A percentile compares a stretch with the other conserved stretches of the same genome.
These are phyloP conservation scores for Silene coronaria DNA, from an alignment of 179 eudicot species.

Conservation along the genomic window DNA sequence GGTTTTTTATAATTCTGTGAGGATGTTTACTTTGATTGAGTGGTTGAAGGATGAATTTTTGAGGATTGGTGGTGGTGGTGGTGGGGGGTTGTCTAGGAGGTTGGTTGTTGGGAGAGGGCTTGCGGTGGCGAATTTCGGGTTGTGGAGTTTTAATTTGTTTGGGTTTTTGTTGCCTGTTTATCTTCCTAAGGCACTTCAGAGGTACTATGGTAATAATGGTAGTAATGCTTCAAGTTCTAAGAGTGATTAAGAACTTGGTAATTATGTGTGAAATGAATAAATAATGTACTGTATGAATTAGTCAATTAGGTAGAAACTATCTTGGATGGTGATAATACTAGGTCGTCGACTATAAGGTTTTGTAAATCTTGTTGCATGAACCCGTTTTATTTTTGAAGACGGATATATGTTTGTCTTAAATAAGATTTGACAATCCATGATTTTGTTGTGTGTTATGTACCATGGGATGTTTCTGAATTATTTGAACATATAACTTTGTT, in stretches of 20 bases:
- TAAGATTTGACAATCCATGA: too few species aligned
- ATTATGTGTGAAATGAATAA: not conserved
- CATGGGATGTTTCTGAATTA: too few species aligned
- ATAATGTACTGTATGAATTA: not conserved
- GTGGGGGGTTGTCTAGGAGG: constrained; percentile 34
- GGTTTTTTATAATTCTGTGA: constrained; percentile 50
- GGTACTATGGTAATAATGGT: constrained; percentile 30
- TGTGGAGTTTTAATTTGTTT: constrained; percentile 73
- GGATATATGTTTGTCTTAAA: not conserved
- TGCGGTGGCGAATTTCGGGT: constrained; percentile 48
- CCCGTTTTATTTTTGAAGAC: too few species aligned
- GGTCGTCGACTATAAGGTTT: not conserved
- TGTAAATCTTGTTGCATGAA: not conserved
- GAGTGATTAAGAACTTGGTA: constrained; percentile 16
- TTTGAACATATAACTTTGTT: too few species aligned
- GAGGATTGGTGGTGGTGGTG: constrained; percentile 24
- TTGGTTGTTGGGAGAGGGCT: constrained; percentile 47
- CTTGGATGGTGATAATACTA: too few species aligned
- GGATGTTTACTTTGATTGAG: constrained; percentile 42
- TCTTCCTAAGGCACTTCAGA: constrained; percentile 66
- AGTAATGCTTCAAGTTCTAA: constrained; percentile 12
- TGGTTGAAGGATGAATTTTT: constrained; percentile 56
- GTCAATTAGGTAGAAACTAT: too few species aligned
- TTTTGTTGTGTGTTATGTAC: too few species aligned
- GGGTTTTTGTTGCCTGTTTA: constrained; percentile 82